phyloP scores from a whole-genome alignment of 208 protist species.

The Leishmania tropica region DNA sequence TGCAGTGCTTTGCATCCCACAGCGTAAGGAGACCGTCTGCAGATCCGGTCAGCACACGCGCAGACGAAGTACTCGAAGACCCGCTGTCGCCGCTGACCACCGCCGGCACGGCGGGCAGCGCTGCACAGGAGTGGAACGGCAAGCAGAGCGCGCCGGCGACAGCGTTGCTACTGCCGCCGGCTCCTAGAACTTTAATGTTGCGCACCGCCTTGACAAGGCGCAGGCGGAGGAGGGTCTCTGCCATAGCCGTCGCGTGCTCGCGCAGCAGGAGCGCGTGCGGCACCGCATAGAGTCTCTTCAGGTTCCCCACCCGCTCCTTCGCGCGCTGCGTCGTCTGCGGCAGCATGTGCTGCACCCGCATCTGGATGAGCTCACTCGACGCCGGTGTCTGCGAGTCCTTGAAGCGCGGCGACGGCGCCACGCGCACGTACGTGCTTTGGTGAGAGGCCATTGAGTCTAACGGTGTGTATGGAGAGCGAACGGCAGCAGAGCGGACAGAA shows the following conservation, averaged over 20 bases:
- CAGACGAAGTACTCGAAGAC: neutral
- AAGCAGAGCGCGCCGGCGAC: constrained; percentile 63
- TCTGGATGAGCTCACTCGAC: constrained; percentile 38
- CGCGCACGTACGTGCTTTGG: constrained; percentile 25
- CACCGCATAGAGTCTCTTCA: constrained; percentile 64
- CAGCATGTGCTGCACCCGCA: constrained; percentile 51
- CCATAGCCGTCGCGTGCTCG: constrained; percentile 39
- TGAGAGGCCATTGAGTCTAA: neutral
- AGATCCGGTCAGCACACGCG: constrained; percentile 57
- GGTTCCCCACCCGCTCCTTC: constrained; percentile 38
- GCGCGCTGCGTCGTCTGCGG: constrained; percentile 57
- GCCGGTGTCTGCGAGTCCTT: constrained; percentile 26
- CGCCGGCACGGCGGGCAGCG: constrained; percentile 29
- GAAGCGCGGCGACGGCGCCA: constrained; percentile 34
- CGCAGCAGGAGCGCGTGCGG: constrained; percentile 29
- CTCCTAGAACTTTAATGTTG: constrained; percentile 64
- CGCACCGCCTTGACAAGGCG: constrained; percentile 76
- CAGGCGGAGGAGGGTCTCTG: constrained; percentile 39
- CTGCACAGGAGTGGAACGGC: constrained; percentile 62
- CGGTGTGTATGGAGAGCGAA: neutral
- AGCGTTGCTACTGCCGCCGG: constrained; percentile 4
- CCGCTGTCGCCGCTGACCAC: neutral
- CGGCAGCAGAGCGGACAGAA: neutral
- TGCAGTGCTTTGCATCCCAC: constrained; percentile 64
- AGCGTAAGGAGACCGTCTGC: constrained; percentile 83